Base-by-base conservation (phyloP, 2,329 filamentous ascomycete genomes). In the Fusarium chuoi region DNA sequence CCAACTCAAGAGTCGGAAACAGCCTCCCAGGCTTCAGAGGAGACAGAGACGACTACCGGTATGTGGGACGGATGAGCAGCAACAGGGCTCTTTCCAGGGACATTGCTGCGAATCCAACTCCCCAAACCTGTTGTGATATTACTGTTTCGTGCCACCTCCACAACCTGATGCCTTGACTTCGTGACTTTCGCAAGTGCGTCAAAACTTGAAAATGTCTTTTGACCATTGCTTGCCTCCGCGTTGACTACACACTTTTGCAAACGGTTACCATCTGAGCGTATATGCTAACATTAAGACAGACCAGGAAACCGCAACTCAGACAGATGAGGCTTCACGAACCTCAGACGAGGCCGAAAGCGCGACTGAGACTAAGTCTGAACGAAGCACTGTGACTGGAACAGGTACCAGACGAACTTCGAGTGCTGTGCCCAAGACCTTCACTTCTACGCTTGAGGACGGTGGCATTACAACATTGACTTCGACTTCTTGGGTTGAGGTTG, bases 401-500 rank as follows among this genome's bases (percentile, higher is more conserved):
- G 81, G 81, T 28, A 79, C 75, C 11, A 71, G 80, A 33, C 79
- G 78, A 39, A 83, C 83, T 17, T 82, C 79, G 18, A 84, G 76
- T 69, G 71, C 81, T 36, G 77, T 86, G 62, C 68, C 80, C 12
- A 77, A 82, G 30, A 86, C 85, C 1, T 79, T 80, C 68, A 89
- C 87, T n/a, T 85, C 84, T 12, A 87, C 86, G 12, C 78, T 84
- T 41, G 74, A 80, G 18, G 79, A 86, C 55, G 87, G 87, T 33
- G 83, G 81, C 38, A 80, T 85, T 60, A 83, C 83, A 7, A 82
- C 84, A 18, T 79, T 88, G 55, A 88, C 86, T 17, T 83, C 83
- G n/a, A 88, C 87, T 3, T 86, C 86, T 1, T 86, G 82, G 76
- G 86, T 88, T 6, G 83, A 81, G 28, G 84, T 85, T 44, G 81